These are phyloP conservation scores for Excoecaria agallocha DNA, from an alignment of 345 rosid species.

Conservation along the genomic window DNA sequence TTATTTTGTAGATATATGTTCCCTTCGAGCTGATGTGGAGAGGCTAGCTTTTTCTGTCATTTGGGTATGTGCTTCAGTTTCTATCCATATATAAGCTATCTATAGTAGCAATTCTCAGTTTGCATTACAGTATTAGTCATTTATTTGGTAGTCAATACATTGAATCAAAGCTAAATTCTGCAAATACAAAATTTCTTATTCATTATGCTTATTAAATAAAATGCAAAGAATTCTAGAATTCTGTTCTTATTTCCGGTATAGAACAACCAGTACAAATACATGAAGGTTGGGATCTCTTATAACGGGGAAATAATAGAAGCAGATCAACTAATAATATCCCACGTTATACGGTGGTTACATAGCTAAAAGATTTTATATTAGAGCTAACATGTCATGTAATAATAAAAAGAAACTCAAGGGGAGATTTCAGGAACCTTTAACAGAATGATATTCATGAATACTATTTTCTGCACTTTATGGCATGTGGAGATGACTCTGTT, in stretches of 20 bases:
- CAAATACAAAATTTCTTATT: not conserved
- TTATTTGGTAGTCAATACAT: not conserved
- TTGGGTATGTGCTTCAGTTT: slow-evolving; percentile 55
- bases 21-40: slow-evolving; percentile 93
- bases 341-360: too few species aligned
- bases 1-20: slow-evolving; percentile 78
- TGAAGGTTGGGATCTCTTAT: too few species aligned
- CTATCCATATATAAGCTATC: not conserved
- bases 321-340: too few species aligned
- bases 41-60: slow-evolving; percentile 98
- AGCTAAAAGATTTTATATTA: too few species aligned
- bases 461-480: not conserved
- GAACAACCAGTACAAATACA: too few species aligned
- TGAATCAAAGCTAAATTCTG: slow-evolving; percentile 6
- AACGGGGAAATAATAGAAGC: too few species aligned
- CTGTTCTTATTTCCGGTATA: too few species aligned
- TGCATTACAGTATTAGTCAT: not conserved
- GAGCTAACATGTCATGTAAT: too few species aligned
- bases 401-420: too few species aligned
- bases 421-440: too few species aligned
- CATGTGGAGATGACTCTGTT: not conserved
- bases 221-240: too few species aligned
- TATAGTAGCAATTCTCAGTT: not conserved
- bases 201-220: not conserved
- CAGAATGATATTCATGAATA: not conserved